Evolutionary conservation across 1,284 basidiomycete species (phyloP).

Genomic region (Ganoderma resinaceum): DNA sequence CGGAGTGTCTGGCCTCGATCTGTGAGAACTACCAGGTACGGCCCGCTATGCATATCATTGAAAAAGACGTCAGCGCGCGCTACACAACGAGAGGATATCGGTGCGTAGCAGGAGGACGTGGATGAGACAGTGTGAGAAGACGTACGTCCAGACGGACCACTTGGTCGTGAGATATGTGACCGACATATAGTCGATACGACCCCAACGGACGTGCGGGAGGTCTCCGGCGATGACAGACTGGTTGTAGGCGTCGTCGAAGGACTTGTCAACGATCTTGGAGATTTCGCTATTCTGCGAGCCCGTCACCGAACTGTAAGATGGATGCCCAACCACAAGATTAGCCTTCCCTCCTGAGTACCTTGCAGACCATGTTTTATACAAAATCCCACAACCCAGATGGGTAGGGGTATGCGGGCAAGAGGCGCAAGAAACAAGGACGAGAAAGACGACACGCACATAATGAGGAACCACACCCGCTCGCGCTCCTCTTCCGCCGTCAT

Average conservation of each 20-base stretch:
- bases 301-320: slow-evolving; percentile 62
- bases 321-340: background rate
- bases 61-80: background rate
- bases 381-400: background rate
- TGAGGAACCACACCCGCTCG: slow-evolving; percentile 71
- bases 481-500: slow-evolving; percentile 66
- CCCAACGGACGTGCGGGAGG: slow-evolving; percentile 75
- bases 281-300: slow-evolving; percentile 63
- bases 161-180: slow-evolving; percentile 82
- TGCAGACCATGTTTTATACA: background rate
- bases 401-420: background rate
- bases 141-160: slow-evolving; percentile 82
- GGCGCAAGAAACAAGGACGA: background rate
- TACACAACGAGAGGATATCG: background rate
- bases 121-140: slow-evolving; percentile 11
- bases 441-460: slow-evolving; percentile 59
- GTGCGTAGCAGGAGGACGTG: background rate
- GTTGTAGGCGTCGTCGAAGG: slow-evolving; percentile 77
- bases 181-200: slow-evolving; percentile 81
- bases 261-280: slow-evolving; percentile 70
- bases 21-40: slow-evolving; percentile 67
- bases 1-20: slow-evolving; percentile 76
- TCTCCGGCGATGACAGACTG: slow-evolving; percentile 64
- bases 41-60: slow-evolving; percentile 56
- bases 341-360: background rate